These are phyloP conservation scores for Aspergillus cavernicola DNA, from an alignment of 495 filamentous ascomycete species.

Conservation along the genomic window DNA sequence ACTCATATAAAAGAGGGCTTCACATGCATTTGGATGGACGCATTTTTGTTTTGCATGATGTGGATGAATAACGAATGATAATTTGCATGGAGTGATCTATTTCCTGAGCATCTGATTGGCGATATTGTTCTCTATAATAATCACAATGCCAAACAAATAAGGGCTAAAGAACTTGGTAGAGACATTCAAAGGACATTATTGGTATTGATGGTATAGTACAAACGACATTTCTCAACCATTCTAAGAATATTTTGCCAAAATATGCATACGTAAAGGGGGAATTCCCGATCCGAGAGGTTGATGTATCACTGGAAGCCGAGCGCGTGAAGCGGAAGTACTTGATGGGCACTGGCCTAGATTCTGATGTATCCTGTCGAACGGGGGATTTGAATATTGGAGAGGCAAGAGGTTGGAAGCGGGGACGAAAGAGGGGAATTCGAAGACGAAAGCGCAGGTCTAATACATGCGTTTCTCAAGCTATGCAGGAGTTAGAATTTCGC, in stretches of 20 bases:
- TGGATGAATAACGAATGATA: not conserved
- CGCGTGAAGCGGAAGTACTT: slow-evolving; percentile 19
- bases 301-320: slow-evolving; percentile 29
- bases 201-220: slow-evolving; percentile 8
- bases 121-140: not conserved
- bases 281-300: not conserved
- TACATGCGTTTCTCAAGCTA: slow-evolving; percentile 43
- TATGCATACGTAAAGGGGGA: not conserved
- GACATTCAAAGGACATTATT: not conserved
- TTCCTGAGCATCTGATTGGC: not conserved
- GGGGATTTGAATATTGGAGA: not conserved
- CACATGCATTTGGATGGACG: slow-evolving; percentile 1
- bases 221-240: not conserved
- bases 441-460: slow-evolving; percentile 17
- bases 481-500: slow-evolving; percentile 13
- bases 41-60: not conserved
- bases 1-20: not conserved
- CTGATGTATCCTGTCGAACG: not conserved
- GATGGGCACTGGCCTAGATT: not conserved
- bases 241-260: not conserved
- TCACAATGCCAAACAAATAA: too few relatives aligned
- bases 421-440: not conserved
- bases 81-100: not conserved
- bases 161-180: too few relatives aligned
- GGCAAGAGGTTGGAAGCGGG: not conserved